Percentiles rank a stretch among this genome's conserved stretches.
These are phyloP conservation scores for Globisporangium cederbergense DNA, from an alignment of 352 stramenopile species.

Conservation along the genomic window DNA sequence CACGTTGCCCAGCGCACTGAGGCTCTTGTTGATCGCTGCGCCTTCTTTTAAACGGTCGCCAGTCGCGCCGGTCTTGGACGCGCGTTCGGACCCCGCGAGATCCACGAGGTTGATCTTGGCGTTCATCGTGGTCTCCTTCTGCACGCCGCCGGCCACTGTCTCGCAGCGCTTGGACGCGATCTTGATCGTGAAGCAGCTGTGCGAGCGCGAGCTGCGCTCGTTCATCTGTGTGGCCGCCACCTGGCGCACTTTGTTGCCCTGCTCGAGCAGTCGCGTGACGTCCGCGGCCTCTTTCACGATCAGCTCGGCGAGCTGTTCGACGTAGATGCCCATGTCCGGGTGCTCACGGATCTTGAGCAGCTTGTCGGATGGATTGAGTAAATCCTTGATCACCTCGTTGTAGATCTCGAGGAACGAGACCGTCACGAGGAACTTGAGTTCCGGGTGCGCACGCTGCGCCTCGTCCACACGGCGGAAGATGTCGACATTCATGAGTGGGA, in stretches of 20 bases:
- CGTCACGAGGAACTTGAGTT: constrained; percentile 83
- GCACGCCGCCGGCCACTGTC: constrained; percentile 34
- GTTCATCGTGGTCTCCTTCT: constrained; percentile 79
- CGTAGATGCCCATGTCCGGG: constrained; percentile 91
- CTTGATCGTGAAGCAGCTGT: constrained; percentile 92
- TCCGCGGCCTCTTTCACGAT: constrained; percentile 79
- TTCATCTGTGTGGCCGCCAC: constrained; percentile 93
- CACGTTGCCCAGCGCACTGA: constrained; percentile 89
- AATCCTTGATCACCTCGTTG: constrained; percentile 93
- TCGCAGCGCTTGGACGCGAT: constrained; percentile 80
- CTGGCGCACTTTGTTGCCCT: constrained; percentile 87
- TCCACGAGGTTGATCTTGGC: constrained; percentile 93
- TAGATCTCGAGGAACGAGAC: constrained; percentile 96
- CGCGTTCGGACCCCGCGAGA: constrained; percentile 86
- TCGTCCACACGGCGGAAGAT: constrained; percentile 66
- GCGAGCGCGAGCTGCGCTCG: constrained; percentile 82
- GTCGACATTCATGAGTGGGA: constrained; percentile 87
- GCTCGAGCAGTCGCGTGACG: constrained; percentile 79
- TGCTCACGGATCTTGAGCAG: constrained; percentile 92
- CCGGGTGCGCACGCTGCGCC: constrained; percentile 24
- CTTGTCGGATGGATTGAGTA: constrained; percentile 91
- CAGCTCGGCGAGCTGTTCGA: constrained; percentile 87
- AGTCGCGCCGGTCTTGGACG: constrained; percentile 85
- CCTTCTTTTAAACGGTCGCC: constrained; percentile 89
- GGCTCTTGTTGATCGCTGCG: constrained; percentile 91